A percentile compares a stretch with the other conserved stretches of the same genome.
Conservation (phyloP, 108 stramenopile genomes). For the Conticribra weissflogii region DNA sequence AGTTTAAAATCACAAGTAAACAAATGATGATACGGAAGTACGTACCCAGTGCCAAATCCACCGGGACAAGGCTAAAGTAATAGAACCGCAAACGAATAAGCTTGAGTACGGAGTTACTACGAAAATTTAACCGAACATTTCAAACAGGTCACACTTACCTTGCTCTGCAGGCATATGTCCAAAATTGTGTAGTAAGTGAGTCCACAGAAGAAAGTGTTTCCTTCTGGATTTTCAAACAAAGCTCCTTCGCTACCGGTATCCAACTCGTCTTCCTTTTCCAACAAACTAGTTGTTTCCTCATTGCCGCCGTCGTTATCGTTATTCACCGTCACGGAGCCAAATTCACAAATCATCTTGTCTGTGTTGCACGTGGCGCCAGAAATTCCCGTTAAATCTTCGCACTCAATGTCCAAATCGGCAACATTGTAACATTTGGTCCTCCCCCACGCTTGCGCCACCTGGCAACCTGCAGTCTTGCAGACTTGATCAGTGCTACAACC, state of each 20-base stretch:
- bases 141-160: too few species aligned
- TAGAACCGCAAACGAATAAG: neutral
- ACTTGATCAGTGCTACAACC: slow-evolving; percentile 35
- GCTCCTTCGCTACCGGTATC: neutral
- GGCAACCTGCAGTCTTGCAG: slow-evolving; percentile 22
- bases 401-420: slow-evolving; percentile 17
- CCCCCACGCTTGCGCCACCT: slow-evolving; percentile 13
- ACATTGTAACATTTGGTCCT: slow-evolving; percentile 18
- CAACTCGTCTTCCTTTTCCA: neutral
- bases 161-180: slow-evolving; percentile 21
- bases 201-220: slow-evolving; percentile 44
- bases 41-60: slow-evolving; percentile 18
- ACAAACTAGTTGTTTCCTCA: too few species aligned
- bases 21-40: neutral
- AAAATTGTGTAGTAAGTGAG: slow-evolving; percentile 14
- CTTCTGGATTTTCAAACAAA: slow-evolving; percentile 34
- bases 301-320: neutral
- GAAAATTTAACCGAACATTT: neutral
- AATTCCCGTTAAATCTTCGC: slow-evolving; percentile 1
- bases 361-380: slow-evolving; percentile 11
- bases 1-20: neutral
- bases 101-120: neutral
- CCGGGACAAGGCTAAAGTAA: slow-evolving; percentile 21
- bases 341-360: slow-evolving; percentile 32
- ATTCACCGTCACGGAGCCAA: neutral